Percentiles rank a stretch among this genome's conserved stretches.
Evolutionary conservation across 73 alveolate species (phyloP).

Genomic region (Uronychia setigera): DNA sequence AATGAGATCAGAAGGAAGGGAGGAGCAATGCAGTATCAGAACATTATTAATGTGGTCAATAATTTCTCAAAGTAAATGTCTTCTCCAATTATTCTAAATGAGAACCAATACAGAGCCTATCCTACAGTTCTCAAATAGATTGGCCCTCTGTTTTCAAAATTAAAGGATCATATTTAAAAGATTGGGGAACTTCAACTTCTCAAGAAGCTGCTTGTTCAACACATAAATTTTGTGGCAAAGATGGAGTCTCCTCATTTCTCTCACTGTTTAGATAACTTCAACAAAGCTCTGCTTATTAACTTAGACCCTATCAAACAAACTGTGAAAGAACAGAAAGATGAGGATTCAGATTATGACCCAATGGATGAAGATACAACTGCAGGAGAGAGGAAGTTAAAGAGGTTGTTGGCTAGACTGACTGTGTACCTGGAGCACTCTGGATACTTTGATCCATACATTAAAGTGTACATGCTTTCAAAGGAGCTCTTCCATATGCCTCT

Average conservation of each 20-base stretch:
- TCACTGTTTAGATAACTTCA: constrained; percentile 47
- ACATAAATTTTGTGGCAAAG: constrained; percentile 51
- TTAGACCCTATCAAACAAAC: background rate
- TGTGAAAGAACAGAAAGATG: constrained; percentile 11
- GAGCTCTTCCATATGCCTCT: constrained; percentile 61
- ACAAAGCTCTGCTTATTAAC: background rate
- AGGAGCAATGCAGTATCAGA: background rate
- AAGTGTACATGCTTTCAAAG: constrained; percentile 53
- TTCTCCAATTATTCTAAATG: background rate
- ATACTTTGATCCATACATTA: constrained; percentile 46
- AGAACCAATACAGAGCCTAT: constrained; percentile 11
- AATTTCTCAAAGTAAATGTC: constrained; percentile 1
- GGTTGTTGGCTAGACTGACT: constrained; percentile 34
- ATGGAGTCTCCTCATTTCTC: constrained; percentile 59
- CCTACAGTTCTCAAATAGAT: background rate
- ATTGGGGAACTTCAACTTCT: constrained; percentile 58
- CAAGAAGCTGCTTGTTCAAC: constrained; percentile 32
- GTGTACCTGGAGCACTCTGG: constrained; percentile 50
- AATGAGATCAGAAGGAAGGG: constrained; percentile 1
- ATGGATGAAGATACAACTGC: constrained; percentile 39
- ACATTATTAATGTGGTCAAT: background rate
- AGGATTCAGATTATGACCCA: background rate
- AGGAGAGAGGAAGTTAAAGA: constrained; percentile 50
- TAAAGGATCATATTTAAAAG: background rate
- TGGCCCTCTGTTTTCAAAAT: constrained; percentile 5